A percentile compares a stretch with the other conserved stretches of the same genome.
Conservation (phyloP, 1,284 basidiomycete species). For the Lentinus polychrous region DNA sequence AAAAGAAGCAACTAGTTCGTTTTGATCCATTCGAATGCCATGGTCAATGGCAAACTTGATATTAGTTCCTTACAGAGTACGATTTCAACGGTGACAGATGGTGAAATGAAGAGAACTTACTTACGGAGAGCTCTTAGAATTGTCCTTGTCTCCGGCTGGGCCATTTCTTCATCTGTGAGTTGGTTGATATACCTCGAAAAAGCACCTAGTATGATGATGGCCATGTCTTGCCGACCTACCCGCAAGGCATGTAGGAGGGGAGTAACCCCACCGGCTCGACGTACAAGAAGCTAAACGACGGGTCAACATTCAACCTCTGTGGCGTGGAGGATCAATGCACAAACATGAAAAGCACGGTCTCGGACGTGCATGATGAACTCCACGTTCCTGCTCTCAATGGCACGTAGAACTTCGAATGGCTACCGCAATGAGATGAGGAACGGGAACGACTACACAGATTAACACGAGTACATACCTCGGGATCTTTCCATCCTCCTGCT, state of each 20-base stretch:
- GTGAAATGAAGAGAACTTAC: slow-evolving; percentile 16
- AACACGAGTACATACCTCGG: slow-evolving; percentile 39
- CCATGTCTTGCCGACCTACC: slow-evolving; percentile 67
- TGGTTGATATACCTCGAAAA: slow-evolving; percentile 79
- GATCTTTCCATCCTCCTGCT: slow-evolving; percentile 43
- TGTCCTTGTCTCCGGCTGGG: slow-evolving; percentile 53
- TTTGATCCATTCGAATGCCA: slow-evolving; percentile 69
- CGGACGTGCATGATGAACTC: slow-evolving; percentile 74
- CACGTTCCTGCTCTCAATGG: slow-evolving; percentile 67
- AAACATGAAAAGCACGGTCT: slow-evolving; percentile 69
- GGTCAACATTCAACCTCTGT: slow-evolving; percentile 1
- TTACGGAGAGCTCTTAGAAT: slow-evolving; percentile 69
- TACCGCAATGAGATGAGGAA: slow-evolving; percentile 20
- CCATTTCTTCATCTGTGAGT: slow-evolving; percentile 64
- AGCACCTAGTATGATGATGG: slow-evolving; percentile 70
- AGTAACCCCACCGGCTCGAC: slow-evolving; percentile 66
- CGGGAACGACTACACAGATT: too few species aligned
- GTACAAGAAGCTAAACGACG: slow-evolving; percentile 55
- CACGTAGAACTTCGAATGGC: slow-evolving; percentile 70
- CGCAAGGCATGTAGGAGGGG: slow-evolving; percentile 78
- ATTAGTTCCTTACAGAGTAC: slow-evolving; percentile 50
- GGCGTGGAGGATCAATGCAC: slow-evolving; percentile 16
- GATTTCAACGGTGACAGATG: slow-evolving; percentile 1
- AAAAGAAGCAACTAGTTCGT: slow-evolving; percentile 75
- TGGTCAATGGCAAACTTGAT: slow-evolving; percentile 79